phyloP scores from a whole-genome alignment of 164 flowering plant species.

The Tetracentron sinense region DNA sequence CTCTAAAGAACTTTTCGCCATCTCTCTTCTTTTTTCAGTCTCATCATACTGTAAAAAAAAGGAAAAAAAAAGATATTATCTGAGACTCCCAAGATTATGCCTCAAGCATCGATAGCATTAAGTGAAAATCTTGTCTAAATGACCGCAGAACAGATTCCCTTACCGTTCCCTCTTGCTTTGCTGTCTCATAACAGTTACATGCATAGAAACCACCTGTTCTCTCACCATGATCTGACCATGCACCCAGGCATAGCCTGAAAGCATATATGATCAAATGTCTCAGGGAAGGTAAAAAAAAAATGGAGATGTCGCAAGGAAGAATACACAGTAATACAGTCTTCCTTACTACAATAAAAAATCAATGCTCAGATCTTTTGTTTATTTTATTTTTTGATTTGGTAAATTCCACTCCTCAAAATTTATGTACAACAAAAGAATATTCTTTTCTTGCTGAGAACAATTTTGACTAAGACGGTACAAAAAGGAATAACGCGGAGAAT shows the following conservation, averaged over 20 bases:
- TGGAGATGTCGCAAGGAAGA: too few relatives aligned
- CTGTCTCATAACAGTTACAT: constrained; percentile 94
- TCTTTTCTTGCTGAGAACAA: too few relatives aligned
- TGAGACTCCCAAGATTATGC: not conserved
- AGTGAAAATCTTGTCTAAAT: not conserved
- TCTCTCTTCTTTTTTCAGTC: constrained; percentile 69
- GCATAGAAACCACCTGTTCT: constrained; percentile 99
- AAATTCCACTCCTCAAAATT: too few relatives aligned
- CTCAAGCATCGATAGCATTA: not conserved
- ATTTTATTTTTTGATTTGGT: too few relatives aligned
- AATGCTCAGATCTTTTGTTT: too few relatives aligned
- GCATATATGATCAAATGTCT: constrained; percentile 7
- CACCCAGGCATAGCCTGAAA: constrained; percentile 95
- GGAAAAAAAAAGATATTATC: not conserved
- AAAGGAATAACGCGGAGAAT: not conserved
- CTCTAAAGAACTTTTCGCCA: constrained; percentile 78
- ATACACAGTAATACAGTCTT: too few relatives aligned
- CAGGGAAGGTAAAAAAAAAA: not conserved
- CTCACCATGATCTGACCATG: constrained; percentile 98
- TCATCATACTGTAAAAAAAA: constrained; percentile 61
- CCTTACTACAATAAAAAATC: too few relatives aligned
- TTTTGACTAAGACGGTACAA: not conserved
- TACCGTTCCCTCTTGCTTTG: constrained; percentile 97
- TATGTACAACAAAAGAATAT: too few relatives aligned
- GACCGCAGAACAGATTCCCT: constrained; percentile 1